Evolutionary conservation across 1,284 basidiomycete genomes (phyloP).

Genomic region (Ustilago vetiveriae): DNA sequence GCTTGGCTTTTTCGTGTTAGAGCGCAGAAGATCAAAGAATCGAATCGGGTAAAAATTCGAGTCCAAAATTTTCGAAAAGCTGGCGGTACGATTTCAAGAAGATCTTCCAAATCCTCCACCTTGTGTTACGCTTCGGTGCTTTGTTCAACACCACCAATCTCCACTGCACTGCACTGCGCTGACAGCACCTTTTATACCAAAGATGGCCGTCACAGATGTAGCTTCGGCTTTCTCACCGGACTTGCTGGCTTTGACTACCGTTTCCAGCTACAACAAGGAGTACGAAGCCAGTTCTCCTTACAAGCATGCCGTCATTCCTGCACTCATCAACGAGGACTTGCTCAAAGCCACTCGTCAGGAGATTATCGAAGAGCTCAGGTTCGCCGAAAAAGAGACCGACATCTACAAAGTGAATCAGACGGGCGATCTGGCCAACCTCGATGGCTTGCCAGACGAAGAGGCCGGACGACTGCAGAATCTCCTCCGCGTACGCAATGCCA

Average conservation of each 20-base stretch:
- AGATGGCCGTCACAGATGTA: constrained; percentile 28
- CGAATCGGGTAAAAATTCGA: too few relatives aligned
- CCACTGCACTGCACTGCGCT: background rate
- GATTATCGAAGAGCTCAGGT: constrained; percentile 83
- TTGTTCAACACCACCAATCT: background rate
- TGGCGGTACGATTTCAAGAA: constrained; percentile 6
- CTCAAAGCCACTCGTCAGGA: constrained; percentile 81
- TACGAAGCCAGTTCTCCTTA: constrained; percentile 72
- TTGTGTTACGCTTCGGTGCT: background rate
- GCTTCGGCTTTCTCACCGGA: constrained; percentile 45
- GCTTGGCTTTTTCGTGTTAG: too few relatives aligned
- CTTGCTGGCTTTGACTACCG: constrained; percentile 36
- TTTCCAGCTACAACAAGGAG: constrained; percentile 32
- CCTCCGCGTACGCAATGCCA: constrained; percentile 84
- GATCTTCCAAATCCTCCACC: constrained; percentile 20
- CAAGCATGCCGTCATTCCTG: constrained; percentile 83
- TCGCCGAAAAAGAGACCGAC: constrained; percentile 96
- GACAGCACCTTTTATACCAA: background rate
- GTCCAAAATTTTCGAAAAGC: constrained; percentile 10
- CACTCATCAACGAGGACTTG: constrained; percentile 85
- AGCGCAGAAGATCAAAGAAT: too few relatives aligned
- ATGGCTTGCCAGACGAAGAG: constrained; percentile 73
- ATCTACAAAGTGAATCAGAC: constrained; percentile 99
- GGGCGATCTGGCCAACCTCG: constrained; percentile 92
- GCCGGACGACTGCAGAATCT: constrained; percentile 57